Evolutionary conservation across 306 rosid genomes (phyloP).

Genomic region (Cucumis melo): DNA sequence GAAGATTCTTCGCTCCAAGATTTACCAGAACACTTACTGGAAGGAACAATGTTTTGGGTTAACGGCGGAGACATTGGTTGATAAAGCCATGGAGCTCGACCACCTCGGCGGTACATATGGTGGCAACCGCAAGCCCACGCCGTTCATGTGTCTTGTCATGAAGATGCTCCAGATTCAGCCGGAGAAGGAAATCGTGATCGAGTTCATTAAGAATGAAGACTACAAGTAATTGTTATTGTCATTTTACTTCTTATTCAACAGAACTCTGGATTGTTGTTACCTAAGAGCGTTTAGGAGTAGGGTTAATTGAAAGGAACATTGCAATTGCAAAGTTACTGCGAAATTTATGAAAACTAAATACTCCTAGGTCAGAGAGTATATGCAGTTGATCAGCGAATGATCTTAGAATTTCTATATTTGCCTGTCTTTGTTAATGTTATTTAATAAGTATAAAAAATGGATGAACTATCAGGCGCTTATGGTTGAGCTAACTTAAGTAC

Average conservation of each 20-base stretch:
- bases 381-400: neutral
- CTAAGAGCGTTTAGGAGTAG: neutral
- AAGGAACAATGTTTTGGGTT: slow-evolving; percentile 96
- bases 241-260: neutral
- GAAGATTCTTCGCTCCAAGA: slow-evolving; percentile 90
- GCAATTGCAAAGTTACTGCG: neutral
- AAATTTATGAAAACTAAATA: neutral
- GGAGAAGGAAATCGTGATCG: slow-evolving; percentile 93
- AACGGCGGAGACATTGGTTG: slow-evolving; percentile 91
- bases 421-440: neutral
- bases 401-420: neutral
- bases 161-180: slow-evolving; percentile 99
- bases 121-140: slow-evolving; percentile 87
- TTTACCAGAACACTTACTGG: slow-evolving; percentile 86
- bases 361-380: neutral
- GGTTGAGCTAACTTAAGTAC: neutral
- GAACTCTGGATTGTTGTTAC: neutral
- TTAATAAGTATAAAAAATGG: neutral
- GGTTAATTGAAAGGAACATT: neutral
- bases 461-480: neutral
- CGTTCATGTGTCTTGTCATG: slow-evolving; percentile 91
- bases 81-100: slow-evolving; percentile 97
- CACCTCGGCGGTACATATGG: slow-evolving; percentile 90
- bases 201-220: slow-evolving; percentile 86
- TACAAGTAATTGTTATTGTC: slow-evolving; percentile 41